These are phyloP conservation scores for Claviceps sp. DNA, from an alignment of 2,329 filamentous ascomycete genomes.

Conservation along the genomic window DNA sequence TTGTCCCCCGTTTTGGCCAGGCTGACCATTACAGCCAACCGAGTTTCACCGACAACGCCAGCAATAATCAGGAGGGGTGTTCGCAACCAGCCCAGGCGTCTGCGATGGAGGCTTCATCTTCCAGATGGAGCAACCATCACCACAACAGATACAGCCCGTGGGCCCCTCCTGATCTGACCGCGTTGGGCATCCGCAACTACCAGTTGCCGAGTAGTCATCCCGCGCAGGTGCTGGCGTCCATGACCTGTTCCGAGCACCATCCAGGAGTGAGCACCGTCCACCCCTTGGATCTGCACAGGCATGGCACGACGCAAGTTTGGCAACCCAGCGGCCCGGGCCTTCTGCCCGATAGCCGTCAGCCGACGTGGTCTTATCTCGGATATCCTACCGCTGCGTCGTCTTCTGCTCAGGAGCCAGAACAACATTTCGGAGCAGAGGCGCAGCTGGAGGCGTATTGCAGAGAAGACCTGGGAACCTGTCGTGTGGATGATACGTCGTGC, in stretches of 20 bases:
- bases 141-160: not conserved
- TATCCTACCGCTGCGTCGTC: too few relatives aligned
- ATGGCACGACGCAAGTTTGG: too few relatives aligned
- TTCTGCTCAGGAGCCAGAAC: too few relatives aligned
- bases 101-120: not conserved
- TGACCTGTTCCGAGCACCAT: not conserved
- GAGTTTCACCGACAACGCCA: too few relatives aligned
- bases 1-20: too few relatives aligned
- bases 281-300: not conserved
- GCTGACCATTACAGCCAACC: too few relatives aligned
- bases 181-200: not conserved
- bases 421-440: too few relatives aligned
- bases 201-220: not conserved
- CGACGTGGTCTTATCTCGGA: not conserved
- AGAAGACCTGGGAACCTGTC: too few relatives aligned
- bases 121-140: not conserved
- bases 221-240: not conserved
- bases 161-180: not conserved
- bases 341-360: not conserved
- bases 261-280: not conserved
- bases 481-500: too few relatives aligned
- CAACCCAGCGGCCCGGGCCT: not conserved
- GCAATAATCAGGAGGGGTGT: too few relatives aligned
- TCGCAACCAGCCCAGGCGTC: not conserved
- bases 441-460: too few relatives aligned